Conservation (phyloP, 306 rosid species). For the Mimosa pudica region DNA sequence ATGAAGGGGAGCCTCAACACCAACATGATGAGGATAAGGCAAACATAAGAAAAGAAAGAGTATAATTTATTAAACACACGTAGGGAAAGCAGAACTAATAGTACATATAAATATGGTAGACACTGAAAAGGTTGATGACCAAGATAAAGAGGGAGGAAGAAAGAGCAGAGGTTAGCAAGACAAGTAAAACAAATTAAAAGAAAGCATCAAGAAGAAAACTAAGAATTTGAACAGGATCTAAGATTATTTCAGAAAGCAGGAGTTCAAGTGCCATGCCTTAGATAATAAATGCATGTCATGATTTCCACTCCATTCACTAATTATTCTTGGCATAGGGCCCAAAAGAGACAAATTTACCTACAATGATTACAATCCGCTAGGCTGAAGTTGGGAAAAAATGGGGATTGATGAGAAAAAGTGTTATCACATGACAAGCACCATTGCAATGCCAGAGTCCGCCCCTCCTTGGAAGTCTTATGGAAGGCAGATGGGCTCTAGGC, state of each 20-base stretch:
- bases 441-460: slow-evolving; percentile 4
- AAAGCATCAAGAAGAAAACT: not conserved
- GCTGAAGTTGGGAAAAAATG: not conserved
- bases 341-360: slow-evolving; percentile 12
- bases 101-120: not conserved
- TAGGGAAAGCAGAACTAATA: not conserved
- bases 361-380: not conserved
- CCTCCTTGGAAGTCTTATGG: slow-evolving; percentile 8
- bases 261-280: not conserved
- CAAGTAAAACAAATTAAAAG: not conserved
- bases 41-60: not conserved
- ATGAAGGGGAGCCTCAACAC: not conserved
- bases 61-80: not conserved
- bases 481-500: slow-evolving; percentile 4
- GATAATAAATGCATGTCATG: not conserved
- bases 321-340: not conserved
- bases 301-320: slow-evolving; percentile 3
- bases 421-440: not conserved
- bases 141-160: not conserved
- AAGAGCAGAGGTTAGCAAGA: not conserved
- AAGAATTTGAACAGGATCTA: not conserved
- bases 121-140: not conserved
- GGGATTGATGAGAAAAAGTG: not conserved
- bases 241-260: not conserved
- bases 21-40: not conserved